Percentiles rank a stretch among this genome's conserved stretches.
These are phyloP conservation scores for Chytriomyces confervae DNA, from an alignment of 192 early-diverging fungal species.

Conservation along the genomic window DNA sequence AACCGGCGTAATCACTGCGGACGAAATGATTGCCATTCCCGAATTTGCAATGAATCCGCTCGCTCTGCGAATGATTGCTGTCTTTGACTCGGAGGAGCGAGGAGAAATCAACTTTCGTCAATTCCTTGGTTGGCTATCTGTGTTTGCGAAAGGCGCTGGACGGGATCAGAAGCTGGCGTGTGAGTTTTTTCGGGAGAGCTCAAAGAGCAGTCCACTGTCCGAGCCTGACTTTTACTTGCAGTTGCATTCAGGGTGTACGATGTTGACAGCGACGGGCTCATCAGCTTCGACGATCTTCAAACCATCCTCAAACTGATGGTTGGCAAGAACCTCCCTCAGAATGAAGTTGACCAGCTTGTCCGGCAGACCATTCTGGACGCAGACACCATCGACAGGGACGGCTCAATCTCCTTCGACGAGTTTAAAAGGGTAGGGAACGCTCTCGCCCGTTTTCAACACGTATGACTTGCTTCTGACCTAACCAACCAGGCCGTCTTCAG, in stretches of 20 bases:
- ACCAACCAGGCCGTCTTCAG: conserved; percentile 35
- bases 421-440: conserved; percentile 41
- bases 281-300: conserved; percentile 48
- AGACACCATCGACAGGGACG: conserved; percentile 54
- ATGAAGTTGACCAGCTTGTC: conserved; percentile 50
- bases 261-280: conserved; percentile 55
- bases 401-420: conserved; percentile 52
- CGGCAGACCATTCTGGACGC: conserved; percentile 56
- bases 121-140: conserved; percentile 43
- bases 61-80: conserved; percentile 47
- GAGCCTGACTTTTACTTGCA: conserved; percentile 3
- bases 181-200: conserved; percentile 31
- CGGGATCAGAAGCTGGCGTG: conserved; percentile 56
- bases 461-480: not conserved
- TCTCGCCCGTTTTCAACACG: not conserved
- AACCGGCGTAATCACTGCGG: conserved; percentile 42
- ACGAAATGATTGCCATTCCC: conserved; percentile 56
- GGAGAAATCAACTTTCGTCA: conserved; percentile 50
- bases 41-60: conserved; percentile 61
- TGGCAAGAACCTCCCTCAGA: conserved; percentile 43
- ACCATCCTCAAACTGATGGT: conserved; percentile 52
- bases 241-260: conserved; percentile 64
- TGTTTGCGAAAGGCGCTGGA: conserved; percentile 44
- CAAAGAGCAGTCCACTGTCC: not conserved
- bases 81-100: conserved; percentile 47